Base-by-base conservation (phyloP, 2,329 filamentous ascomycete genomes). In the Fusarium sp. region DNA sequence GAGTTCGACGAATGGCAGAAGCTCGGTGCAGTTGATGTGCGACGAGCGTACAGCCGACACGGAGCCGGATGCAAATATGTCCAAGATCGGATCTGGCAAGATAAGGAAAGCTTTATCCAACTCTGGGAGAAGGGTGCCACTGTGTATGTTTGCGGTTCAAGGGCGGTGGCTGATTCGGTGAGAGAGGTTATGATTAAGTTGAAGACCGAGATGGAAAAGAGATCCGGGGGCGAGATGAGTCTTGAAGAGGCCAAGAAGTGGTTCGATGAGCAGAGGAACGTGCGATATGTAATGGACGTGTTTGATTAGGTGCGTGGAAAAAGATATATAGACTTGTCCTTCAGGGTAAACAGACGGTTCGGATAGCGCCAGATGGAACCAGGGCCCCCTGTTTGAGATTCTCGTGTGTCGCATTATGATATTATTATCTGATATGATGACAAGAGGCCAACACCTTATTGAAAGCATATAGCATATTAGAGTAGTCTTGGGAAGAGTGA, bases 111-210 rank as follows among this genome's bases (percentile, higher is more conserved):
- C 2, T 59, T 59, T 20, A 59, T 59, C 14, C 16, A 27, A n/a
- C 35, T 41, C 22, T 59, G 56, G 56, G 56, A 41, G 35, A 41
- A 41, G 35, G 35, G 35, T 6, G 56, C 56, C 20, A 59, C 56
- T 71, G 81, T 92, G 1, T 93, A 88, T 76, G 86, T 92, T 1
- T 93, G 91, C 77, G 91, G 91, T 3, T 89, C 87, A 18, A 82
- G 83, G 16, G 81, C 79, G 7, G 80, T 89, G 13, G 86, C 84
- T 8, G 81, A 83, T 57, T 76, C 74, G 16, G 78, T 79, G 56
- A 74, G 71, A 64, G 80, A 80, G 68, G 56, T 52, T 8, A 50
- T 59, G 33, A 59, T 59, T 18, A 59, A 16, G 22, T 4, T 59
- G 5, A 59, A 41, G 56, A 16, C 33, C 4, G 56, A 59, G 35